Evolutionary conservation across 257 asterid species (phyloP), one percentile per base, ranked within the genome.

Genomic region (Nicotiana knightiana): DNA sequence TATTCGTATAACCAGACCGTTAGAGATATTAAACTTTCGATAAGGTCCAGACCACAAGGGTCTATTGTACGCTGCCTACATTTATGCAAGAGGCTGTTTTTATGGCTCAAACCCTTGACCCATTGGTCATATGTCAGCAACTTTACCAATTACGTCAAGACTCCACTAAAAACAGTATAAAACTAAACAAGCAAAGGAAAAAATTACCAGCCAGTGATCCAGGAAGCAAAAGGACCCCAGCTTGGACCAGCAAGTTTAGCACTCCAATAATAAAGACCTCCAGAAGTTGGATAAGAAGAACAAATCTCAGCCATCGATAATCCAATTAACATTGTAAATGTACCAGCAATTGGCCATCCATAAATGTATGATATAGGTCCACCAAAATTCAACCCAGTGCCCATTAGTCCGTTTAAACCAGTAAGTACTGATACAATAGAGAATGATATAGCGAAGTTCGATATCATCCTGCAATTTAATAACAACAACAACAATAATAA

Each of bases 221-320:
- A 96, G 2, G 99, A 94, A 81, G 99, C 99, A 85, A 96, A 94
- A 79, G 99, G 98, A 1, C 98, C 99, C 99, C 99, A 96, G 24
- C 24, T 67, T 30, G 99, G 96, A 85, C 99, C 99, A 67, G 99
- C 98, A 82, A 96, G 99, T 87, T 78, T 96, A 3, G 99, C 98
- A 67, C 99, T 96, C 99, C 99, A 96, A 54, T 92, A 96, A 88
- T 96, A 96, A 77, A 96, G 98, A 6, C 99, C 98, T 28, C 99
- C 99, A 80, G 99, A 96, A 43, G 99, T 96, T 76, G 99, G 99
- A 48, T 89, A 96, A 84, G 99, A 88, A 30, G 99, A 96, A 87
- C 99, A 96, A 57, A 96, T 96, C 90, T 96, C 99, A 81, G 97
- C 98, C 99, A 96, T 94, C 24, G 99, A 94, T 63, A 88, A 86